Evolutionary conservation across 2,329 filamentous ascomycete genomes (phyloP), one percentile per base, ranked within the genome.

Genomic region (Sclerotinia minor): DNA sequence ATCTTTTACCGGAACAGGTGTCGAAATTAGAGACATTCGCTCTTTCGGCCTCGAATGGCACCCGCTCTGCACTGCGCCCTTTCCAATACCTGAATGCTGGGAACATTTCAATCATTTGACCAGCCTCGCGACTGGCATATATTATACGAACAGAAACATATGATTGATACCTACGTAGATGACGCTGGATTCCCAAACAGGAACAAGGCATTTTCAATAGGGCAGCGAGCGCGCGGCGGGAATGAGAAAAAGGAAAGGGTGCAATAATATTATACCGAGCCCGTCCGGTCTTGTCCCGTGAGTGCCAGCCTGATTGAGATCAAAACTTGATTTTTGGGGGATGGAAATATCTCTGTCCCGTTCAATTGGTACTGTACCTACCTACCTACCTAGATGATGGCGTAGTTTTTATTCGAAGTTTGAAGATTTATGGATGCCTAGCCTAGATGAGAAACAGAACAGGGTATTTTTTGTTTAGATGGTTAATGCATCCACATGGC

Each of bases 71-170:
- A 63, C 59, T 63, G 59, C 59, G 59, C 59, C 59, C 29, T 63
- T 26, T 32, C 45, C 47, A 63, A 50, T 63, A 63, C 45, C 59
- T 50, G 45, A 63, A 63, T 50, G 29, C 59, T 63, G 59, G 59
- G 59, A 38, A 63, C 32, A 50, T 50, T 50, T 1, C 35, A 50
- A 63, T 63, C 59, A 63, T 38, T 63, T 63, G 59, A 63, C 45
- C 59, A 38, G n/a, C 29, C 15, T 38, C 53, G 8, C 11, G 24
- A n/a, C 32, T 49, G 45, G 59, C n/a, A 63, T 61, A 61, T 26
- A 32, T 32, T 26, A 32, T 32, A 32, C 32, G 6, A 8, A 35
- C 35, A 8, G 2, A 9, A 50, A 38, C 44, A 38, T 38, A 35
- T 19, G 45, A 38, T 50, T 6, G 4, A 5, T 32, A 32, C 32